Evolutionary conservation across 2,329 filamentous ascomycete species (phyloP).

Genomic region (Beauveria pseudobassiana): DNA sequence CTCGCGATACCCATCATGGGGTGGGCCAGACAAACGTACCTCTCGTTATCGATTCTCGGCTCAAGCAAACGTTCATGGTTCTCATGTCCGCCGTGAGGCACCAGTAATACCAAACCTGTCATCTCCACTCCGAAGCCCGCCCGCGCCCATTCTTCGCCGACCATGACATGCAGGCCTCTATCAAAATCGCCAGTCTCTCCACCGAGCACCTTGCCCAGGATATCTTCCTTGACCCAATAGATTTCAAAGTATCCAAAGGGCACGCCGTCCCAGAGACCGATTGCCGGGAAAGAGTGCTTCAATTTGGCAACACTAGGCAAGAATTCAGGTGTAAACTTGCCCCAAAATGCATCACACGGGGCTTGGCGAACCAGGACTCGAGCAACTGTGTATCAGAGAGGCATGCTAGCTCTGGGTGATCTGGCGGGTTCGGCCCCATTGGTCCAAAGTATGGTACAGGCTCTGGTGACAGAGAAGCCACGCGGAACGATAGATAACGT

Average conservation of each 20-base stretch:
- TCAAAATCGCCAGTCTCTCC: constrained; percentile 70
- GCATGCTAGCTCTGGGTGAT: constrained; percentile 32
- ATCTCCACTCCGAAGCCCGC: constrained; percentile 75
- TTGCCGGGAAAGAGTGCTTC: constrained; percentile 78
- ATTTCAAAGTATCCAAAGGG: constrained; percentile 97
- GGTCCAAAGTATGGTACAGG: constrained; percentile 60
- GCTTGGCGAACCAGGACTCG: constrained; percentile 81
- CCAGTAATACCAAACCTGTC: constrained; percentile 81
- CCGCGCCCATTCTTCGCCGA: constrained; percentile 92
- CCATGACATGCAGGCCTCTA: constrained; percentile 76
- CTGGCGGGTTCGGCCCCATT: constrained; percentile 31
- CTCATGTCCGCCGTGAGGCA: constrained; percentile 69
- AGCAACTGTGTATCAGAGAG: constrained; percentile 54
- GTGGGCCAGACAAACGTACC: constrained; percentile 45
- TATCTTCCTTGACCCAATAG: constrained; percentile 96
- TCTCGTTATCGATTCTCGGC: constrained; percentile 82
- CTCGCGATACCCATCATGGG: neutral
- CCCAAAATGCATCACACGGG: constrained; percentile 84
- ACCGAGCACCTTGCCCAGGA: constrained; percentile 61
- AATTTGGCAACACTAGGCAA: constrained; percentile 57
- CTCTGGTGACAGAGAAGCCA: constrained; percentile 62
- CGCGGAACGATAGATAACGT: constrained; percentile 83
- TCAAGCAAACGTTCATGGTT: constrained; percentile 77
- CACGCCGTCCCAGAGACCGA: constrained; percentile 89
- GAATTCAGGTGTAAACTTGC: constrained; percentile 57